Evolutionary conservation across 257 asterid species (phyloP).

Genomic region (Misopates orontium): DNA sequence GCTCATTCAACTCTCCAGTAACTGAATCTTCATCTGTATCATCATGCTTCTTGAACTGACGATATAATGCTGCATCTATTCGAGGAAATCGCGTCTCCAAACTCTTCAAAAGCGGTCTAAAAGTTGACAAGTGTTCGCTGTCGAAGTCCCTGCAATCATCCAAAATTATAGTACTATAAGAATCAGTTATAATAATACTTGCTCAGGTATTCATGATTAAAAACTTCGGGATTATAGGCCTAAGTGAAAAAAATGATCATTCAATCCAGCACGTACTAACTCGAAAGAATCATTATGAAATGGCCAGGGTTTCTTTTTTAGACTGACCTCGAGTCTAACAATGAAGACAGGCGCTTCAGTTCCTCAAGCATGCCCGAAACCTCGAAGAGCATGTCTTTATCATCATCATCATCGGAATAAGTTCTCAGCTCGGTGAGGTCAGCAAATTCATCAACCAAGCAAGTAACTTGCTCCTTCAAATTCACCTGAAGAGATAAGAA

Average conservation of each 20-base stretch:
- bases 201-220: not conserved
- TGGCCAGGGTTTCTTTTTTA: not conserved
- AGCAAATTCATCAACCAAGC: slow-evolving; percentile 16
- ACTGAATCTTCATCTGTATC: slow-evolving; percentile 1
- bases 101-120: slow-evolving; percentile 26
- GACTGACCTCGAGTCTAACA: slow-evolving; percentile 28
- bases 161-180: too few relatives aligned
- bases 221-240: not conserved
- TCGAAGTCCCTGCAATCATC: slow-evolving; percentile 18
- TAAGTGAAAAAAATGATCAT: not conserved
- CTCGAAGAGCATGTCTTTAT: slow-evolving; percentile 13
- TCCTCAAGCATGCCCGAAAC: slow-evolving; percentile 22
- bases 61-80: slow-evolving; percentile 9
- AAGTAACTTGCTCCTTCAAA: slow-evolving; percentile 16
- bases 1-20: slow-evolving; percentile 2
- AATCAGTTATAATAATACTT: too few relatives aligned
- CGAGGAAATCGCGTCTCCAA: slow-evolving; percentile 22
- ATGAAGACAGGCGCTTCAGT: slow-evolving; percentile 25
- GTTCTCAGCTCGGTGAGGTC: slow-evolving; percentile 16
- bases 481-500: slow-evolving; percentile 28
- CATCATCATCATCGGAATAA: slow-evolving; percentile 23
- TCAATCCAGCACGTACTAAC: not conserved
- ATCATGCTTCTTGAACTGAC: not conserved
- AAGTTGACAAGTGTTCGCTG: not conserved
- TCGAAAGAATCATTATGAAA: not conserved